Evolutionary conservation across 1,284 basidiomycete species (phyloP).

Genomic region (Leccinum pachyderme): DNA sequence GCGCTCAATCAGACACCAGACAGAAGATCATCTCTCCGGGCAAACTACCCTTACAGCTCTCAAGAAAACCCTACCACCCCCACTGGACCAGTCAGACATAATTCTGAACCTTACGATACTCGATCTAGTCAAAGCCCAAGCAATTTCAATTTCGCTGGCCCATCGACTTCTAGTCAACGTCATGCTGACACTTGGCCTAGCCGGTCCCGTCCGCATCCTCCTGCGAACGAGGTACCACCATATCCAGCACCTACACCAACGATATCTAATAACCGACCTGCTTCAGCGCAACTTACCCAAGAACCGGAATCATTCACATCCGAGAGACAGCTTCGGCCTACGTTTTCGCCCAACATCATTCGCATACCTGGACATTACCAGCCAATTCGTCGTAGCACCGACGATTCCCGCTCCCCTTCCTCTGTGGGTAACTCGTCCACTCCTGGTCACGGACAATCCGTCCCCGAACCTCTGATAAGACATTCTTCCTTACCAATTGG

Average conservation of each 20-base stretch:
- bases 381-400: constrained; percentile 20
- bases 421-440: constrained; percentile 18
- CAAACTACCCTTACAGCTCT: constrained; percentile 14
- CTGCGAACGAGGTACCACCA: constrained; percentile 25
- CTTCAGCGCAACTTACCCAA: constrained; percentile 21
- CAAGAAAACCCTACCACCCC: constrained; percentile 17
- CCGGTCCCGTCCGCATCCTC: constrained; percentile 24
- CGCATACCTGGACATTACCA: constrained; percentile 50
- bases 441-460: constrained; percentile 16
- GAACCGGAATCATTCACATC: constrained; percentile 44
- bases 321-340: constrained; percentile 52
- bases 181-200: constrained; percentile 17
- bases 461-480: constrained; percentile 22
- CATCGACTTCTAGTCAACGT: constrained; percentile 20
- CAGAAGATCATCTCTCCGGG: constrained; percentile 13
- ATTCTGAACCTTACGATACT: constrained; percentile 23
- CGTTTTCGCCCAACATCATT: constrained; percentile 63
- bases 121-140: constrained; percentile 10
- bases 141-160: constrained; percentile 4
- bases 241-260: constrained; percentile 32
- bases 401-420: constrained; percentile 30
- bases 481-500: constrained; percentile 31
- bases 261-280: constrained; percentile 15
- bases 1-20: constrained; percentile 26
- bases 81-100: constrained; percentile 22